Conservation (phyloP, 192 early-diverging fungal genomes). For the Phycomyces blakesleeanus region DNA sequence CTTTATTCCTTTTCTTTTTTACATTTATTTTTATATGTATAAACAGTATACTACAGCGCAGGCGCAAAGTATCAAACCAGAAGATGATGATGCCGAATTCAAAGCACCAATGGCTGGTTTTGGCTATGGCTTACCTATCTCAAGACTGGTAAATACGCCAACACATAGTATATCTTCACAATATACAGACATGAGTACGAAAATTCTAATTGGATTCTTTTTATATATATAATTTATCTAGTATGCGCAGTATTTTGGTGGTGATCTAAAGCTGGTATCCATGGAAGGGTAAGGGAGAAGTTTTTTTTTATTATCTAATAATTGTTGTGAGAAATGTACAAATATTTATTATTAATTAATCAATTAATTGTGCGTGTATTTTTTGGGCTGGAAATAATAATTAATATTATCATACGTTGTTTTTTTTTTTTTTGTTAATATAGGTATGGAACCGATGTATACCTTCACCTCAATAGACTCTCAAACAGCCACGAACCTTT, state of each 20-base stretch:
- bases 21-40: too few species aligned
- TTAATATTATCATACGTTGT: too few species aligned
- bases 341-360: too few species aligned
- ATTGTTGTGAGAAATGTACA: too few species aligned
- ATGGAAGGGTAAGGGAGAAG: conserved; percentile 83
- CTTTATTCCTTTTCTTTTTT: too few species aligned
- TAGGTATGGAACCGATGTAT: conserved; percentile 89
- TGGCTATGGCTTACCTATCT: conserved; percentile 93
- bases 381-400: too few species aligned
- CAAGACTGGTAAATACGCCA: conserved; percentile 61
- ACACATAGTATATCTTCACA: too few species aligned
- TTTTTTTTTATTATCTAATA: too few species aligned
- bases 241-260: conserved; percentile 96
- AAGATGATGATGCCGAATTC: conserved; percentile 71
- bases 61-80: conserved; percentile 64
- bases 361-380: too few species aligned
- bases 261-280: conserved; percentile 86
- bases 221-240: too few species aligned
- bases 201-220: background rate
- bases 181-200: background rate
- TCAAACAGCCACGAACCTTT: conserved; percentile 89
- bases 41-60: conserved; percentile 67
- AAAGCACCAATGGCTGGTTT: conserved; percentile 83
- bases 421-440: too few species aligned
- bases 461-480: conserved; percentile 88